These are phyloP conservation scores for Arthrobotrys musiformis DNA, from an alignment of 2,329 filamentous ascomycete species.

Conservation along the genomic window DNA sequence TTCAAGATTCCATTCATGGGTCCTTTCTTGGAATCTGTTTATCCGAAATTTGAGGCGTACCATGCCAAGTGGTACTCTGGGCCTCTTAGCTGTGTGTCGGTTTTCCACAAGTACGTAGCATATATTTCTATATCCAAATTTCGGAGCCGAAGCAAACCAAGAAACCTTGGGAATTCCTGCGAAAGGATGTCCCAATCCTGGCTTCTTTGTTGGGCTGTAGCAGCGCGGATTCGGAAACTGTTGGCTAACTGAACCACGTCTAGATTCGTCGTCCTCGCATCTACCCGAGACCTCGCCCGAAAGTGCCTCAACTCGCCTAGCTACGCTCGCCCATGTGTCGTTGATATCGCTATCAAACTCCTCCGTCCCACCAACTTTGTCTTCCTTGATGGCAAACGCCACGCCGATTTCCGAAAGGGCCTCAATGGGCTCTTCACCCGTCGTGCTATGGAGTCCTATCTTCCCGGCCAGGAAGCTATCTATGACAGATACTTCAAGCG, in stretches of 20 bases:
- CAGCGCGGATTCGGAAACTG: neutral
- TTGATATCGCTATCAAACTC: constrained; percentile 92
- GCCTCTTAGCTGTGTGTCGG: constrained; percentile 92
- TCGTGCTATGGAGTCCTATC: constrained; percentile 84
- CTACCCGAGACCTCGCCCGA: constrained; percentile 90
- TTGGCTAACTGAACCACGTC: constrained; percentile 24
- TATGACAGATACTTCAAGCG: constrained; percentile 86
- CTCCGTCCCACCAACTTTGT: constrained; percentile 95
- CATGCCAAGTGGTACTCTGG: constrained; percentile 91
- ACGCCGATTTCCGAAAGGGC: constrained; percentile 97
- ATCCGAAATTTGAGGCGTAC: constrained; percentile 92
- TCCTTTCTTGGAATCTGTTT: constrained; percentile 91
- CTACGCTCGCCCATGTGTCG: constrained; percentile 95
- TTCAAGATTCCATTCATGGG: constrained; percentile 89
- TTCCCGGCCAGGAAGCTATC: constrained; percentile 91
- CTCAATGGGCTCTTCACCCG: constrained; percentile 94
- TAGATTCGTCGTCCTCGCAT: constrained; percentile 96
- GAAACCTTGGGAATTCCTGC: constrained; percentile 7
- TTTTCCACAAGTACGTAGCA: constrained; percentile 88
- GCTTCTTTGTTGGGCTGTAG: neutral
- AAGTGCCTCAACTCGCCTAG: constrained; percentile 95
- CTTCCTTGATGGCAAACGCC: constrained; percentile 92
- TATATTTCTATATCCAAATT: neutral
- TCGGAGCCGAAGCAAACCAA: neutral
- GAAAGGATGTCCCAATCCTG: neutral